Evolutionary conservation across 495 filamentous ascomycete species (phyloP), one percentile per base, ranked within the genome.

Genomic region (Bathelium albidoporum): DNA sequence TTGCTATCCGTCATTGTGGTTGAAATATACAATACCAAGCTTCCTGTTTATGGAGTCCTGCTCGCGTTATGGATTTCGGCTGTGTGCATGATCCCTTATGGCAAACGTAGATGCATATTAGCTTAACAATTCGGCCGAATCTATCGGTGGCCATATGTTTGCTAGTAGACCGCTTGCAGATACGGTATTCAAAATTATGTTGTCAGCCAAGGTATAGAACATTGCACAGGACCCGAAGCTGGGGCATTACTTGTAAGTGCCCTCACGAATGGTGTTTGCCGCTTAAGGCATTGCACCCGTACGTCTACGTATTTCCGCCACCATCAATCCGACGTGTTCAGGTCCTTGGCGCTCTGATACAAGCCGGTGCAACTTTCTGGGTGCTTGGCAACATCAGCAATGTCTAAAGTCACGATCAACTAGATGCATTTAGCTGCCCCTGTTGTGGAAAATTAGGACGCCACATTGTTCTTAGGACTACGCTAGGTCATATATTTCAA

Each of bases 241-340:
- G 0, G 91, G 91, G 32, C 88, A 93, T 70, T 95, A 95, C 72
- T 93, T 95, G 89, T 95, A 95, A 73, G 91, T 95, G 59, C 90
- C 91, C 20, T 89, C 90, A 0, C 84, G 87, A 14, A 82, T 87
- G 61, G 77, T 95, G 10, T 95, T 95, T 74, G 75, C 77, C 5
- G 87, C 92, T 2, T 91, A 95, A 67, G 86, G 94, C 78, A 79
- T 86, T 36, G 89, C 90, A 29, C 93, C 89, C 0, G 49, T 55
- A 29, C 26, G 49, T 20, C 29, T 29, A 20, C 49, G 5, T n/a
- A n/a, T n/a, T n/a, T n/a, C n/a, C n/a, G n/a, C n/a, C n/a, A n/a
- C n/a, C n/a, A n/a, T n/a, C n/a, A n/a, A n/a, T n/a, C 9, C 24
- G 9, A 55, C 5, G 7, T 9, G 9, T 9, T 55, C 18, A 55